These are phyloP conservation scores for Penicillium brevicompactum DNA, from an alignment of 2,329 filamentous ascomycete species.

Conservation along the genomic window DNA sequence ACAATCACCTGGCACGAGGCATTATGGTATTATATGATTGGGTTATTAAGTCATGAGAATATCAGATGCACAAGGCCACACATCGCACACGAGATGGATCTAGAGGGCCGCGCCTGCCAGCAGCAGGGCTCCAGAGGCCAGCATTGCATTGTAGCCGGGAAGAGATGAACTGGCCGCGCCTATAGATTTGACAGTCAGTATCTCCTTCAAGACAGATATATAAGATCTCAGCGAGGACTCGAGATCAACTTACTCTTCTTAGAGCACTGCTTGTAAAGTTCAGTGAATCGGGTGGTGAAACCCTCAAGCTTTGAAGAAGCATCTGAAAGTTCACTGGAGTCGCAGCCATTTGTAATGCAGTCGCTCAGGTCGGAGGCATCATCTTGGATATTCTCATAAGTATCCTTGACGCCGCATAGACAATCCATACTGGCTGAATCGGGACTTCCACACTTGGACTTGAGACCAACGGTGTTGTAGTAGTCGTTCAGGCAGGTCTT, in stretches of 20 bases:
- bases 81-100: neutral
- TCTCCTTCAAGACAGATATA: neutral
- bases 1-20: too few relatives aligned
- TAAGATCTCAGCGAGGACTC: neutral
- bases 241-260: neutral
- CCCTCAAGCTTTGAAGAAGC: neutral
- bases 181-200: neutral
- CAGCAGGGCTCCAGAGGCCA: constrained; percentile 8
- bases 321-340: neutral
- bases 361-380: neutral
- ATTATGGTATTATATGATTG: too few relatives aligned
- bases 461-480: constrained; percentile 8
- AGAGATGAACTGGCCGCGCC: neutral
- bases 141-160: constrained; percentile 1
- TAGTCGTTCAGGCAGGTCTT: constrained; percentile 10
- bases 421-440: constrained; percentile 4
- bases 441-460: constrained; percentile 9
- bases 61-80: too few relatives aligned
- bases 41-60: too few relatives aligned
- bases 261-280: neutral
- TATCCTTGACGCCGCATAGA: constrained; percentile 2
- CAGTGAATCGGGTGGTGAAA: neutral
- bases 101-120: neutral
- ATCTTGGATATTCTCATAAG: neutral
- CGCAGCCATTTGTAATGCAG: neutral